These are phyloP conservation scores for Dendrocalamus latiflorus DNA, from an alignment of 202 grass and related monocot genomes.

Conservation along the genomic window DNA sequence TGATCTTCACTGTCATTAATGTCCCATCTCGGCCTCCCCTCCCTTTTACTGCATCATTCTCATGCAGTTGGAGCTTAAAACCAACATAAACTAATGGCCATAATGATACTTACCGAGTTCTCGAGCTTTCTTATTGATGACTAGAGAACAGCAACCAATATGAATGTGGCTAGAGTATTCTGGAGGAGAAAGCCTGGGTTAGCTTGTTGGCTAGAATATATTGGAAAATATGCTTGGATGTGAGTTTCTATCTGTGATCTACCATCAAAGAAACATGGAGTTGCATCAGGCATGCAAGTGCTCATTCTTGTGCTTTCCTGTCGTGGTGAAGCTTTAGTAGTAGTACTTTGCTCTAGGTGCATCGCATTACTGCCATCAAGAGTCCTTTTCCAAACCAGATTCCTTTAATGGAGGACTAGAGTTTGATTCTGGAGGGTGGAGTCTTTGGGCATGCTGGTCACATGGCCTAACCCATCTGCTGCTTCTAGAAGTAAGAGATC, in stretches of 20 bases:
- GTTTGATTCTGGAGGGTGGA: background rate
- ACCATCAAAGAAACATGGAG: background rate
- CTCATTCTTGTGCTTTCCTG: conserved; percentile 8
- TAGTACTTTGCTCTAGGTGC: conserved; percentile 3
- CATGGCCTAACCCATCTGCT: conserved; percentile 1
- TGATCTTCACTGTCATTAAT: background rate
- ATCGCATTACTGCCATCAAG: conserved; percentile 16
- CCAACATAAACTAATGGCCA: conserved; percentile 16
- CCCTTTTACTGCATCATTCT: background rate
- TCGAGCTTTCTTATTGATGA: background rate
- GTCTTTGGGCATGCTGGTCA: conserved; percentile 12
- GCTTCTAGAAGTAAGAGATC: background rate
- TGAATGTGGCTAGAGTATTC: background rate
- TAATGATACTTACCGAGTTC: background rate
- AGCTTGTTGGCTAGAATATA: background rate
- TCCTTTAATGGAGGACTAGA: background rate
- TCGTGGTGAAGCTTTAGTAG: background rate
- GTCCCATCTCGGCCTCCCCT: background rate
- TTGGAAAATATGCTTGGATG: conserved; percentile 2
- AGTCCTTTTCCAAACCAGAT: conserved; percentile 11
- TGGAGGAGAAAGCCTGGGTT: background rate
- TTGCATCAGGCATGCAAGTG: conserved; percentile 13
- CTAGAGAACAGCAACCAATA: background rate
- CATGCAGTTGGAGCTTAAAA: conserved; percentile 1
- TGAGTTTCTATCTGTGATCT: background rate